Conservation (phyloP, 2,329 filamentous ascomycete genomes). For the Furcasterigmium sp. region DNA sequence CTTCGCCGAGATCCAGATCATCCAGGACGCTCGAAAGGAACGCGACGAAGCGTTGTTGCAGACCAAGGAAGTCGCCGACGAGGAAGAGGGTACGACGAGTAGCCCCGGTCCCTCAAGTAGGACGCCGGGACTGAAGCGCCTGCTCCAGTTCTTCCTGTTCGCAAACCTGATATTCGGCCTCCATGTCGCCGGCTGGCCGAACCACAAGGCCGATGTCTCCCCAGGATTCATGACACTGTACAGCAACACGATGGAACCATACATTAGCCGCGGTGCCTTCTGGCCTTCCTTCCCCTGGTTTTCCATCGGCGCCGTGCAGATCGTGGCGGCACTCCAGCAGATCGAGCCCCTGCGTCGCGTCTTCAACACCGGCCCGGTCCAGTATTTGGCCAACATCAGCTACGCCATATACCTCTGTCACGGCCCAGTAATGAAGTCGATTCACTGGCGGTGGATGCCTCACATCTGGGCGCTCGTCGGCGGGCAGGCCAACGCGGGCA, state of each 20-base stretch:
- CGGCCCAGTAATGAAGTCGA: conserved; percentile 39
- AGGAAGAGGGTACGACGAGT: conserved; percentile 2
- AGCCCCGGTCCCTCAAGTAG: background rate
- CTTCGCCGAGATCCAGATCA: conserved; percentile 37
- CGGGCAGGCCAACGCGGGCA: conserved; percentile 24
- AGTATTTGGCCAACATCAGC: conserved; percentile 52
- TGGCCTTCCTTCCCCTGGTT: conserved; percentile 28
- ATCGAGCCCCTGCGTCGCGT: conserved; percentile 19
- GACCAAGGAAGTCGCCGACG: conserved; percentile 12
- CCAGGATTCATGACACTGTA: conserved; percentile 25
- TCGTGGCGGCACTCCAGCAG: conserved; percentile 24
- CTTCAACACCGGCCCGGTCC: conserved; percentile 41
- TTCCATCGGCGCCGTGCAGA: conserved; percentile 26
- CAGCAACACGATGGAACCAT: conserved; percentile 25
- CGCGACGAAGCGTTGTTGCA: conserved; percentile 2
- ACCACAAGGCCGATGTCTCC: conserved; percentile 24
- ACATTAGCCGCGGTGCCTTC: conserved; percentile 22
- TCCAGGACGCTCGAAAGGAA: conserved; percentile 17
- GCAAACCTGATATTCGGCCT: conserved; percentile 21
- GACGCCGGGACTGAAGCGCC: background rate
- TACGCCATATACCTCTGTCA: conserved; percentile 56
- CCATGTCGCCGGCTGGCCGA: conserved; percentile 36
- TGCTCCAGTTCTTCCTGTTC: conserved; percentile 17
- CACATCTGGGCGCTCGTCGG: conserved; percentile 19
- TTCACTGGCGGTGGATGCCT: conserved; percentile 18